These are phyloP conservation scores for Rubia peregrina DNA, from an alignment of 305 asterid species.

Conservation along the genomic window DNA sequence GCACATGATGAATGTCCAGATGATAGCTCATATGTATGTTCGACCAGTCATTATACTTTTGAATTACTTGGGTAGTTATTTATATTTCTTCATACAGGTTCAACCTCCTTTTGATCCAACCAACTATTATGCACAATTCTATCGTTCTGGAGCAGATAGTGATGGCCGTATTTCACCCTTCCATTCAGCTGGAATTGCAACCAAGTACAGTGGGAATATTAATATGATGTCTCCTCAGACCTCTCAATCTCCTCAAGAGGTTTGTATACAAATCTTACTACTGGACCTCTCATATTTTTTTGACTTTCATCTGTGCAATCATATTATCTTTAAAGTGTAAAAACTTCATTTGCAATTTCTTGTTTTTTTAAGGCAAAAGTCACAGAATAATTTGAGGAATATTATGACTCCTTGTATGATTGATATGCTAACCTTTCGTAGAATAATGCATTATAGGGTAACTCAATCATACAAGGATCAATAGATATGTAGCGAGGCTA, in stretches of 20 bases:
- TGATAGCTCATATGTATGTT: background rate
- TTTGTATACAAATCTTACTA: conserved; percentile 22
- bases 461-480: no score
- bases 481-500: no score
- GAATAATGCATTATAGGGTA: background rate
- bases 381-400: background rate
- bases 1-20: background rate
- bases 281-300: conserved; percentile 3
- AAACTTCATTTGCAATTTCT: background rate
- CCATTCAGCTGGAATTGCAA: conserved; percentile 52
- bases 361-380: background rate
- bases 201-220: conserved; percentile 60
- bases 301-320: background rate
- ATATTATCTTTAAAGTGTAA: background rate
- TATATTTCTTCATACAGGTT: conserved; percentile 37
- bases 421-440: background rate
- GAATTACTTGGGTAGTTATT: conserved; percentile 11
- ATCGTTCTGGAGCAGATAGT: conserved; percentile 58
- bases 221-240: conserved; percentile 59
- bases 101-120: conserved; percentile 82
- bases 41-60: background rate
- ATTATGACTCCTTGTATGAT: background rate
- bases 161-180: conserved; percentile 87
- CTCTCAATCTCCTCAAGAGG: conserved; percentile 82
- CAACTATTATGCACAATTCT: conserved; percentile 66